phyloP scores from a whole-genome alignment of 1,139 yeast genomes.

The Zygoascus sp. region DNA sequence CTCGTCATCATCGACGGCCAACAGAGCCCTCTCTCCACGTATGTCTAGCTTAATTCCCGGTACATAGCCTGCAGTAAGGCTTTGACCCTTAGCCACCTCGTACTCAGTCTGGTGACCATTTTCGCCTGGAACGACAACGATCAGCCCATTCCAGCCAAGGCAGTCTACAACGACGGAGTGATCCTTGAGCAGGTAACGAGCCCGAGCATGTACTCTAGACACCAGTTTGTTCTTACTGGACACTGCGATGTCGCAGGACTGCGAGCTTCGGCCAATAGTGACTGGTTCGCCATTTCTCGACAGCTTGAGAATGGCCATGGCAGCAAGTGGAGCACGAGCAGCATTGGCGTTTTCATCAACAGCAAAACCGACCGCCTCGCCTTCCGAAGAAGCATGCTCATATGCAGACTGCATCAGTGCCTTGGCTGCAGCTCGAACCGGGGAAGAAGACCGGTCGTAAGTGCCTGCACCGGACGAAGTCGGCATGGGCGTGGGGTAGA shows the following conservation, averaged over 20 bases:
- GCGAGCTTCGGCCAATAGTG: slow-evolving; percentile 62
- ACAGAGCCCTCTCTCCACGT: slow-evolving; percentile 52
- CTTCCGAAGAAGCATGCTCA: too few relatives aligned
- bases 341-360: slow-evolving; percentile 12
- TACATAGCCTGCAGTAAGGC: slow-evolving; percentile 50
- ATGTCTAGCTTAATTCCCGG: slow-evolving; percentile 58
- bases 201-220: slow-evolving; percentile 60
- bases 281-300: slow-evolving; percentile 34
- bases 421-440: slow-evolving; percentile 14
- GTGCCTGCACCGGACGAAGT: slow-evolving; percentile 23
- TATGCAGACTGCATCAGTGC: slow-evolving; percentile 11
- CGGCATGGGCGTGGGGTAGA: slow-evolving; percentile 32
- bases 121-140: slow-evolving; percentile 50
- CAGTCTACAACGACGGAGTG: slow-evolving; percentile 45
- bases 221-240: slow-evolving; percentile 54
- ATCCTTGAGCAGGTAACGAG: slow-evolving; percentile 32
- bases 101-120: slow-evolving; percentile 36
- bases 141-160: slow-evolving; percentile 67
- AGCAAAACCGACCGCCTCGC: too few relatives aligned
- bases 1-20: slow-evolving; percentile 47
- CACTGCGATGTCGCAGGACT: slow-evolving; percentile 54
- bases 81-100: slow-evolving; percentile 43
- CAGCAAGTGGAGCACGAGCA: slow-evolving; percentile 31
- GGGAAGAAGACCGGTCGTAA: slow-evolving; percentile 21
- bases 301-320: slow-evolving; percentile 31